Conservation (phyloP, 2,329 filamentous ascomycete species). For the Trichoderma guizhouense region DNA sequence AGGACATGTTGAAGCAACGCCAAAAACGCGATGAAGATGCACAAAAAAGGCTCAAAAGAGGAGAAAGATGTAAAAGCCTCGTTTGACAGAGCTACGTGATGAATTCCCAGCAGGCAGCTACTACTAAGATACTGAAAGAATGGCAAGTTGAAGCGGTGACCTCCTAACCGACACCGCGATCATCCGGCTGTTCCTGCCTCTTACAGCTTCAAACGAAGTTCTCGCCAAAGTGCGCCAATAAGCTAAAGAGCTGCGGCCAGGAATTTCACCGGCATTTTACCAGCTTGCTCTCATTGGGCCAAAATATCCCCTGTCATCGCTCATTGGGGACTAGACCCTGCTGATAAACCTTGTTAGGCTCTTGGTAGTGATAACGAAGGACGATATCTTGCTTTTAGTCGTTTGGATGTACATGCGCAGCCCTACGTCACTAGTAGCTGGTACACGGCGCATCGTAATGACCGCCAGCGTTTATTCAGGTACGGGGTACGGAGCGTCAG, state of each 20-base stretch:
- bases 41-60: not conserved
- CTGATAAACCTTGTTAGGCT: not conserved
- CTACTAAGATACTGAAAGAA: not conserved
- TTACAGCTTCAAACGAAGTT: not conserved
- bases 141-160: not conserved
- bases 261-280: not conserved
- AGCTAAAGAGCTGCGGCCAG: not conserved
- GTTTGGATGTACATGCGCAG: not conserved
- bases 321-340: not conserved
- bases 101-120: not conserved
- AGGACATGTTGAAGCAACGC: not conserved
- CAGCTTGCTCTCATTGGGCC: not conserved
- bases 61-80: not conserved
- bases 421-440: conserved; percentile 8
- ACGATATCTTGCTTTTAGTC: not conserved
- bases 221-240: not conserved
- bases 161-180: not conserved
- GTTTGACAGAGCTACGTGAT: not conserved
- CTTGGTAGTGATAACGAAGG: not conserved
- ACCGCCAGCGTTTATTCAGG: not conserved
- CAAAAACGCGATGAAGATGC: not conserved
- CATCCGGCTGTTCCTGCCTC: not conserved
- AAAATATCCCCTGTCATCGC: not conserved
- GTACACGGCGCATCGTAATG: not conserved
- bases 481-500: not conserved